Evolutionary conservation across 2,329 filamentous ascomycete species (phyloP), one percentile per base, ranked within the genome.

Genomic region (Diaporthe caulivora): DNA sequence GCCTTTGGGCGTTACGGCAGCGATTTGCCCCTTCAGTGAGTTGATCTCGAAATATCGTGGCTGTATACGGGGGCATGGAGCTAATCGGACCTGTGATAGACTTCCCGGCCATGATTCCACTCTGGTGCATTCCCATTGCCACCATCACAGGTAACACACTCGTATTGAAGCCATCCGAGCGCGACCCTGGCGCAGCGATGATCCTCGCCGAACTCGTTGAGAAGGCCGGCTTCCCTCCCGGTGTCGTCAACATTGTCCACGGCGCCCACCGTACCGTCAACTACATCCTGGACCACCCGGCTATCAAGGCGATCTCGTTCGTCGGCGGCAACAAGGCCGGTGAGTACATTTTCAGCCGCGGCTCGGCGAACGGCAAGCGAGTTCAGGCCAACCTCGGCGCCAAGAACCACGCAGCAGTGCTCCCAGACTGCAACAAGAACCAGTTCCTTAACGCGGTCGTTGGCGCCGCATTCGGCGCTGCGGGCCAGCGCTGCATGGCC

Each of bases 381-480:
- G 93, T 95, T 42, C 94, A 97, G 85, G 94, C 94, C 82, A 97
- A 97, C 84, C 85, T 97, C 75, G 94, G 94, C 53, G 94, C 94
- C 77, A 97, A 97, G 89, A 97, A 97, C 87, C 94, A 97, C 82
- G 94, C 94, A 37, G 93, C 93, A 70, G 92, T 97, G 40, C 89
- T 96, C 75, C 94, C 94, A 24, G 94, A 97, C 86, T 93, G 92
- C 86, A 95, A 97, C 87, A 96, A 95, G 89, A 95, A 97, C 86
- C 93, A 95, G 79, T 94, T 95, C 77, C 86, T 97, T 79, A 97
- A 96, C 85, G 92, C 93, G 55, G 94, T 97, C 76, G 90, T 94
- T 6, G 94, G 94, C 76, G 94, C 94, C 44, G 94, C 94, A 29
- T 97, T 97, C 78, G 94, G 94, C 76, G 94, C 94, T 76, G 94